Evolutionary conservation across 768 basidiomycete genomes (phyloP).

Genomic region (Phlegmacium glaucopus): DNA sequence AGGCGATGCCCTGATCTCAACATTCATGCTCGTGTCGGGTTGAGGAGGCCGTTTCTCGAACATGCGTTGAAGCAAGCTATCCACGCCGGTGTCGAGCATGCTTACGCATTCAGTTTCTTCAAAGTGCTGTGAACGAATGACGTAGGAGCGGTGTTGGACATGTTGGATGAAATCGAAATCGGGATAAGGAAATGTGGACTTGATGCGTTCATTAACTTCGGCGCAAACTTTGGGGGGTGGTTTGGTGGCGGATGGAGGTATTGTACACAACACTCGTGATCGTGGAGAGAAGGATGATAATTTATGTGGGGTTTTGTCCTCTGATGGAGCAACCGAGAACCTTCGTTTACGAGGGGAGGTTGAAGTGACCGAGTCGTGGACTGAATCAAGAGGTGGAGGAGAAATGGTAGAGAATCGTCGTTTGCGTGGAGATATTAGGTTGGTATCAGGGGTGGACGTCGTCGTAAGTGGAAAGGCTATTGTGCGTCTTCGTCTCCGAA

Average conservation of each 20-base stretch:
- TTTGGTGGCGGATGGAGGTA: neutral
- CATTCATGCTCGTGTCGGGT: neutral
- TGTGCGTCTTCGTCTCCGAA: too few relatives aligned
- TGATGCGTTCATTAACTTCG: neutral
- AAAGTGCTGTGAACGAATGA: neutral
- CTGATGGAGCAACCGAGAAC: neutral
- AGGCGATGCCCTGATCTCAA: slow-evolving; percentile 7
- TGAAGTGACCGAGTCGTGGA: neutral
- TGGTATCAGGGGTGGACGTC: too few relatives aligned
- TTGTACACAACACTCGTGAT: neutral
- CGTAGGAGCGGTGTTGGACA: slow-evolving; percentile 2
- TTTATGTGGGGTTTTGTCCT: neutral
- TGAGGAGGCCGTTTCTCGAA: neutral
- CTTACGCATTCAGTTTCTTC: slow-evolving; percentile 16
- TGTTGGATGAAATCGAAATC: slow-evolving; percentile 6
- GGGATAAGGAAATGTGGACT: neutral
- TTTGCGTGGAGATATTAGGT: neutral
- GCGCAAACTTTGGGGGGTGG: neutral
- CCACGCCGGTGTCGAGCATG: slow-evolving; percentile 29
- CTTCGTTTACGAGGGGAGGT: neutral
- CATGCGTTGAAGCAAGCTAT: slow-evolving; percentile 19
- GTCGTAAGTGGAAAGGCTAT: too few relatives aligned
- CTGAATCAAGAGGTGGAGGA: neutral
- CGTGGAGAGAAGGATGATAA: neutral
- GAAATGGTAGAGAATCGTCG: neutral